Evolutionary conservation across 306 rosid species (phyloP).

Genomic region (Lotus japonicus): DNA sequence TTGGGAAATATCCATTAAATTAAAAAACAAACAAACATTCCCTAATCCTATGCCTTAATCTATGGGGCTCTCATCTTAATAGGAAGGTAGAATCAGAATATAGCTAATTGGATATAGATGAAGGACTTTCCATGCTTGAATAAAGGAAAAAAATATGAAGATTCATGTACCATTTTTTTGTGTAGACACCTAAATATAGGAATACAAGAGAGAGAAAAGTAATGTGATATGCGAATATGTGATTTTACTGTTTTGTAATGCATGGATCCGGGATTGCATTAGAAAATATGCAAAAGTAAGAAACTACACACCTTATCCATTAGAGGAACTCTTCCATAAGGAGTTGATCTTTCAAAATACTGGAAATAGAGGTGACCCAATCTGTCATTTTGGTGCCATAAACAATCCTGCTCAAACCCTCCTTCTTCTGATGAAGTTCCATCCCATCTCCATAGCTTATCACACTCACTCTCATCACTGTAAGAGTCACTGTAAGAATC

Average conservation of each 20-base stretch:
- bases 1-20: not conserved
- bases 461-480: conserved; percentile 81
- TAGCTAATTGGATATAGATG: not conserved
- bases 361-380: conserved; percentile 69
- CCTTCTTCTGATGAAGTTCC: conserved; percentile 84
- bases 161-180: too few relatives aligned
- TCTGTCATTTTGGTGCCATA: conserved; percentile 52
- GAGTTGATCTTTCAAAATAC: conserved; percentile 90
- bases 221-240: too few relatives aligned
- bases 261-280: too few relatives aligned
- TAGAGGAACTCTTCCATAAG: conserved; percentile 91
- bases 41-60: conserved; percentile 11
- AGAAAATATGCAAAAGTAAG: not conserved
- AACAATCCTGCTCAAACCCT: conserved; percentile 60
- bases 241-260: too few relatives aligned
- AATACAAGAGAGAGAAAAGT: too few relatives aligned
- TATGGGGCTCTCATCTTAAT: not conserved
- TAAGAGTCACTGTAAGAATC: conserved; percentile 72
- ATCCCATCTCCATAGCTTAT: conserved; percentile 82
- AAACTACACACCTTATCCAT: conserved; percentile 70
- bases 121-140: not conserved
- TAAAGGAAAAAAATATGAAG: not conserved
- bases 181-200: too few relatives aligned
- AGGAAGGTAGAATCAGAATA: conserved; percentile 2
- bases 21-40: not conserved